A percentile compares a stretch with the other conserved stretches of the same genome.
Conservation (phyloP, 2,329 filamentous ascomycete genomes). For the Fusarium chaquense region DNA sequence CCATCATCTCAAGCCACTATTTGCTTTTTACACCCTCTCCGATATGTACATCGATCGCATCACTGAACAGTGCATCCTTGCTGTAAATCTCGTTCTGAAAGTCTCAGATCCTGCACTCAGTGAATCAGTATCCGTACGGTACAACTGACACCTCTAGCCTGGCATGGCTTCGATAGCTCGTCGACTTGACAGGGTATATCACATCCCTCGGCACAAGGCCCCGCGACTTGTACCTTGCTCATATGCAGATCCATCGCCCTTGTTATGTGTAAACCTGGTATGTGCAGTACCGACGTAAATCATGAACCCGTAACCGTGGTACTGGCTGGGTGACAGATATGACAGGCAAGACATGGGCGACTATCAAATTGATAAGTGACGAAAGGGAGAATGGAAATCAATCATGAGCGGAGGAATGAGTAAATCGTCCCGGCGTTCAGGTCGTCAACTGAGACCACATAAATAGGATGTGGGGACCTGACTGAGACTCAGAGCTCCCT, state of each 20-base stretch:
- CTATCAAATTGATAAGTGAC: constrained; percentile 32
- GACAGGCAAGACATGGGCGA: constrained; percentile 30
- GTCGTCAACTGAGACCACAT: constrained; percentile 37
- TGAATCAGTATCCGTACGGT: constrained; percentile 29
- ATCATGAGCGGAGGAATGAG: constrained; percentile 1
- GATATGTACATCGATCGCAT: neutral
- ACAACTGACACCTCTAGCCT: constrained; percentile 24
- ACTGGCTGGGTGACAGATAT: constrained; percentile 37
- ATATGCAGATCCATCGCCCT: constrained; percentile 33
- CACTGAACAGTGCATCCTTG: constrained; percentile 22
- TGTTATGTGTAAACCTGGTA: constrained; percentile 14
- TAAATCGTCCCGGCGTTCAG: constrained; percentile 35
- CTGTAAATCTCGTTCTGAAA: constrained; percentile 25
- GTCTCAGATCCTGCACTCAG: constrained; percentile 44
- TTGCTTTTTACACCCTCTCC: constrained; percentile 23
- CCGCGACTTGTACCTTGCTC: constrained; percentile 15
- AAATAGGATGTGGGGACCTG: constrained; percentile 14
- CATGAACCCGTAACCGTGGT: constrained; percentile 32
- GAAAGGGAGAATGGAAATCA: constrained; percentile 13
- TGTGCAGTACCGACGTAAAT: neutral
- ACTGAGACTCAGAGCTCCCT: constrained; percentile 22
- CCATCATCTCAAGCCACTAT: neutral
- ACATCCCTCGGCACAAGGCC: constrained; percentile 19
- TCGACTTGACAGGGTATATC: constrained; percentile 14
- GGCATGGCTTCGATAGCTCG: constrained; percentile 6